Conservation (phyloP, 305 asterid species). For the Fraxinus velutina region DNA sequence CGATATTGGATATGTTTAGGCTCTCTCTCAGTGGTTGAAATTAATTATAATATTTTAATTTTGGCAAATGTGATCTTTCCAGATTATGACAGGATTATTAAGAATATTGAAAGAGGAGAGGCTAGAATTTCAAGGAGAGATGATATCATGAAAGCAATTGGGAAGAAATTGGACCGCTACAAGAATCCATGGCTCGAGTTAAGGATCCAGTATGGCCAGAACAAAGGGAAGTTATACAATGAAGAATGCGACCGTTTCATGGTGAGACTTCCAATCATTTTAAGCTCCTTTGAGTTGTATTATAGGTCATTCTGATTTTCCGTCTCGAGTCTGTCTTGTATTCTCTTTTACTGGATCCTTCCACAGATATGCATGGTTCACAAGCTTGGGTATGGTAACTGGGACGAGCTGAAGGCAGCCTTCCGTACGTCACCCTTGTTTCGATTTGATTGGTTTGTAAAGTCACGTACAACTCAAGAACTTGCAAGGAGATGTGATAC, state of each 20-base stretch:
- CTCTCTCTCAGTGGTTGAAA: not conserved
- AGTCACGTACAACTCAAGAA: slow-evolving; percentile 96
- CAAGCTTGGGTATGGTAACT: slow-evolving; percentile 98
- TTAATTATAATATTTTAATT: slow-evolving; percentile 10
- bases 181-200: slow-evolving; percentile 97
- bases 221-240: slow-evolving; percentile 94
- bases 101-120: slow-evolving; percentile 94
- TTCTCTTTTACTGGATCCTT: not conserved
- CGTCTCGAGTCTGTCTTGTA: not conserved
- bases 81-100: slow-evolving; percentile 93
- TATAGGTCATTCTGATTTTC: not conserved
- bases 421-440: slow-evolving; percentile 91
- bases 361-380: slow-evolving; percentile 93
- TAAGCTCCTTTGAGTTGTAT: not conserved
- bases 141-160: slow-evolving; percentile 96
- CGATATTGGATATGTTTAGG: not conserved
- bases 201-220: slow-evolving; percentile 97
- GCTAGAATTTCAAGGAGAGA: slow-evolving; percentile 91
- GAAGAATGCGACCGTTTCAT: slow-evolving; percentile 98
- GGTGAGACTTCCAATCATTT: slow-evolving; percentile 42
- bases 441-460: slow-evolving; percentile 97
- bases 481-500: slow-evolving; percentile 98
- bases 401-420: slow-evolving; percentile 98
- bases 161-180: slow-evolving; percentile 91
- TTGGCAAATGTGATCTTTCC: slow-evolving; percentile 21